Evolutionary conservation across 2,329 filamentous ascomycete genomes (phyloP).

Genomic region (Metarhizium guizhouense): DNA sequence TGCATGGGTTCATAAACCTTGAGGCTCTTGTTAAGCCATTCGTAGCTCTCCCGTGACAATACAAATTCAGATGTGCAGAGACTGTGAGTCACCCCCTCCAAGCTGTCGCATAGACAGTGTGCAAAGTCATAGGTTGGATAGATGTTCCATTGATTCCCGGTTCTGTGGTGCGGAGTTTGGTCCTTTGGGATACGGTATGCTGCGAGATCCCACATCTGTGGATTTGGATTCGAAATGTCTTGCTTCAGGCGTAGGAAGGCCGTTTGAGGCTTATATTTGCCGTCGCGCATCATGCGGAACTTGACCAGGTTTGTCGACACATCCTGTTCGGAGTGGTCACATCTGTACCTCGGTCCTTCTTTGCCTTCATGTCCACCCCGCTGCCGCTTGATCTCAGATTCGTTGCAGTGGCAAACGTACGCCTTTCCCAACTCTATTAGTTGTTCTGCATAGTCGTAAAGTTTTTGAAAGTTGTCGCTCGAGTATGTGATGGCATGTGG

Average conservation of each 20-base stretch:
- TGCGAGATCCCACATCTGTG: slow-evolving; percentile 78
- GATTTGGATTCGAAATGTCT: slow-evolving; percentile 72
- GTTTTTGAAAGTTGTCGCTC: slow-evolving; percentile 73
- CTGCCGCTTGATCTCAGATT: slow-evolving; percentile 77
- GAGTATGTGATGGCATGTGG: slow-evolving; percentile 60
- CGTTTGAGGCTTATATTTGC: slow-evolving; percentile 57
- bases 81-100: slow-evolving; percentile 52
- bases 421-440: slow-evolving; percentile 58
- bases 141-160: slow-evolving; percentile 77
- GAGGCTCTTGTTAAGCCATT: slow-evolving; percentile 75
- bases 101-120: slow-evolving; percentile 84
- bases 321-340: slow-evolving; percentile 54
- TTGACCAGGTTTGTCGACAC: slow-evolving; percentile 69
- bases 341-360: slow-evolving; percentile 64
- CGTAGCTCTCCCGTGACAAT: slow-evolving; percentile 75
- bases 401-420: slow-evolving; percentile 80
- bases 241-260: slow-evolving; percentile 68
- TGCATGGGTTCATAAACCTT: slow-evolving; percentile 80
- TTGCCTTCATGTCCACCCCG: slow-evolving; percentile 55
- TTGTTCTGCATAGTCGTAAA: slow-evolving; percentile 80
- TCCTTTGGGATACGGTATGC: slow-evolving; percentile 76
- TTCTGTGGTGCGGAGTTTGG: slow-evolving; percentile 38
- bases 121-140: slow-evolving; percentile 94
- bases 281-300: slow-evolving; percentile 84
- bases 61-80: slow-evolving; percentile 91